Base-by-base conservation (phyloP, 805 yeast genomes). In the Candida patagonica region DNA sequence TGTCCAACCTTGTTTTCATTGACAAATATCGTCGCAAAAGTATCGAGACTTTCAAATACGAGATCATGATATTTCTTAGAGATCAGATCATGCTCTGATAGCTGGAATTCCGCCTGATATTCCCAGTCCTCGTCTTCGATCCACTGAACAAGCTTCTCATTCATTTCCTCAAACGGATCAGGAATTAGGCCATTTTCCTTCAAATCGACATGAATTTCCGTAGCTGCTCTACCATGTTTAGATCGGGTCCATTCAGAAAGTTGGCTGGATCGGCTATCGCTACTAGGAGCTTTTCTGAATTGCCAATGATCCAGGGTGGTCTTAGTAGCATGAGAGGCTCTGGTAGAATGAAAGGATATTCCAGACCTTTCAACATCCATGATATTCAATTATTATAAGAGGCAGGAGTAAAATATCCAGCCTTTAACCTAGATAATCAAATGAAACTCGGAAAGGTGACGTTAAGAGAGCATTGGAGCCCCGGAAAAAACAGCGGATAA, bases 121-220 rank as follows among this genome's bases (percentile, higher is more conserved):
- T 66, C 72, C 76, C 76, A 71, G 38, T 61, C 66, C 9, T 43
- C 47, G 36, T 64, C 63, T 3, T 68, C 71, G 5, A 71, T 67
- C 75, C 75, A 71, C 52, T 68, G 74, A 6, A 67, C 65, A 6
- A 49, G 40, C 10, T 47, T 48, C 46, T 69, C 75, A 42, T 70
- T 68, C 43, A 48, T 43, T 42, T 68, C 68, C 1, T 54, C 21
- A 44, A 65, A 67, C 0, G 75, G 76, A 43, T 70, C 70, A 2
- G 64, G 62, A 16, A 71, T 68, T 25, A 53, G 47, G 1, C 55
- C 51, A 37, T 65, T 55, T 23, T 51, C 50, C 21, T 63, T 40
- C 27, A 71, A 50, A 47, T 71, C 76, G 2, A 62, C 60, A 43
- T 60, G 63, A 24, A 69, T 67, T 52, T 69, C 64, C 1, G 65